These are phyloP conservation scores for Diaporthe sp. DNA, from an alignment of 2,329 filamentous ascomycete species.

Conservation along the genomic window DNA sequence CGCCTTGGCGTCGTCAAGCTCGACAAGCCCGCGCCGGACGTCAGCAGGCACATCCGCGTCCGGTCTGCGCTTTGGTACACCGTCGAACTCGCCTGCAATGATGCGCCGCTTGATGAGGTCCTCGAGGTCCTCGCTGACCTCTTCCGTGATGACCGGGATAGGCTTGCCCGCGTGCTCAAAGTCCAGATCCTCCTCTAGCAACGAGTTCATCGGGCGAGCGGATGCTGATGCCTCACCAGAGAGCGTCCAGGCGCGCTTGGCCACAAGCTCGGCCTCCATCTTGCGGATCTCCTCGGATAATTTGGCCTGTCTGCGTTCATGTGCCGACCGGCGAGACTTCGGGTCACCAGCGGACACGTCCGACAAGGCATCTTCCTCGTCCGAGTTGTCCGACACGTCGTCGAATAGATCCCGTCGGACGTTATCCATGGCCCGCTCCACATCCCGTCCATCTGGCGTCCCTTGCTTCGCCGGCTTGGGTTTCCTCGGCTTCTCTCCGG, in stretches of 20 bases:
- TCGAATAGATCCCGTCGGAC: slow-evolving; percentile 93
- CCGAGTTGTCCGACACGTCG: slow-evolving; percentile 73
- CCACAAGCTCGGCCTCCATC: slow-evolving; percentile 88
- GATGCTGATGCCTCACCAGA: slow-evolving; percentile 86
- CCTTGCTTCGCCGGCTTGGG: slow-evolving; percentile 50
- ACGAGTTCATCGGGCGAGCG: slow-evolving; percentile 88
- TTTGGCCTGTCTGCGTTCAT: slow-evolving; percentile 88
- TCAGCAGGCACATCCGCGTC: slow-evolving; percentile 72
- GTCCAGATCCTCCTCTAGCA: slow-evolving; percentile 93
- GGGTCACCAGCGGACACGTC: slow-evolving; percentile 76
- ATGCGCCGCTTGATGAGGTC: slow-evolving; percentile 95
- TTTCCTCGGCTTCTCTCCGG: slow-evolving; percentile 55
- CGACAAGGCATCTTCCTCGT: slow-evolving; percentile 72
- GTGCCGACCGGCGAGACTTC: slow-evolving; percentile 80
- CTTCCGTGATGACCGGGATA: slow-evolving; percentile 91
- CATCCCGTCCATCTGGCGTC: slow-evolving; percentile 69
- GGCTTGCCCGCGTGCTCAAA: slow-evolving; percentile 97
- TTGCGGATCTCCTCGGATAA: slow-evolving; percentile 90
- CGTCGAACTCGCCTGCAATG: slow-evolving; percentile 89
- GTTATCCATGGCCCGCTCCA: slow-evolving; percentile 85
- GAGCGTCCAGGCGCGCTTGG: slow-evolving; percentile 91
- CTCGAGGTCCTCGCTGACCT: slow-evolving; percentile 91
- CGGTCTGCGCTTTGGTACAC: slow-evolving; percentile 84
- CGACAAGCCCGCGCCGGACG: slow-evolving; percentile 77
- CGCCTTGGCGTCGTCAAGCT: slow-evolving; percentile 89